Base-by-base conservation (phyloP, 2,329 filamentous ascomycete species). In the Botrytis cinerea region DNA sequence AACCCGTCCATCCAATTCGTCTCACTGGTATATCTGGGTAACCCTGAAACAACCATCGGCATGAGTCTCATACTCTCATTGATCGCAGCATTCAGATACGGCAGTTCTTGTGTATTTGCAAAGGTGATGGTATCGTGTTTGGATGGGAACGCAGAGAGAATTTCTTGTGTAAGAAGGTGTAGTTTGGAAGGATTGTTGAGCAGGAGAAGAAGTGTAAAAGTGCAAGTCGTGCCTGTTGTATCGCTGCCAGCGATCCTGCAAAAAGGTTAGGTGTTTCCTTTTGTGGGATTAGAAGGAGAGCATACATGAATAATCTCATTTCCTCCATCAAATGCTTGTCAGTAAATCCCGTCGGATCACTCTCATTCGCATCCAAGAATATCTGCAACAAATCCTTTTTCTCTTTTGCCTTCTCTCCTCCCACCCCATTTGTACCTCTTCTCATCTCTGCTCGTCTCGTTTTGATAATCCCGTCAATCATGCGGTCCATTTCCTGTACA, bases 71-170 rank as follows among this genome's bases (percentile, higher is more conserved):
- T 76, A 16, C 67, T 75, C 46, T 78, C 76, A 63, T 76, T 77
- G 10, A 77, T 75, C 6, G 74, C 75, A 2, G 75, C 74, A 66
- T 77, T 76, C 28, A 78, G 40, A 43, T 77, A 78, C 18, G 76
- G 71, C 7, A 78, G 40, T 8, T 75, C 74, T 59, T 78, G 76
- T 2, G 76, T 76, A 25, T 71, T 74, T 3, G 73, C 73, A 46
- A 77, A 76, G 0, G 74, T 74, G 25, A 77, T 76, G 4, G 45
- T 51, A n/a, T 75, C 72, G 16, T 75, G 40, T 22, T 64, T 74
- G 4, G 66, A 62, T 16, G 73, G 75, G 57, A 77, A 75, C 1
- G 74, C 59, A 12, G 63, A 77, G 73, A 86, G 84, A 68, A 88
- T 74, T 76, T 70, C 67, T 25, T 70, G 48, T 10, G 45, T 46